Base-by-base conservation (phyloP, 2,329 filamentous ascomycete genomes). In the Aphanocladium album region DNA sequence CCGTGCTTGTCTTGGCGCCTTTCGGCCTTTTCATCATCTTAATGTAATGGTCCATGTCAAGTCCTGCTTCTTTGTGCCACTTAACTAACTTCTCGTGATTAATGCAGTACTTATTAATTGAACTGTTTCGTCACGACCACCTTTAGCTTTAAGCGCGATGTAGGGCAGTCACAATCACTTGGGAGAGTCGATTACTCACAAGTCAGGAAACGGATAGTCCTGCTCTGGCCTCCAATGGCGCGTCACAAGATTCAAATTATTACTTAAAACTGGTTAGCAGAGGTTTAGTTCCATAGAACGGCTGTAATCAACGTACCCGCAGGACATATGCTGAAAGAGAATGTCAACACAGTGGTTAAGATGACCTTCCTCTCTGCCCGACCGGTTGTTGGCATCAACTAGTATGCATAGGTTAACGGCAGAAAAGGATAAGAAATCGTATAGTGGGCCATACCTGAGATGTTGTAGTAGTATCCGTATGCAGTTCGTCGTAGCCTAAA, bases 31-130 rank as follows among this genome's bases (percentile, higher is more conserved):
- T 57, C 65, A 68, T 68, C 9, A 56, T 62, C 16, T 23, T 33
- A 17, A 63, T 41, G 51, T 67, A 67, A 50, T 64, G 64, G 5
- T 66, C 65, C 60, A 65, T 62, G 45, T 67, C 66, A 12, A 67
- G 46, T 11, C 64, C 63, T 16, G 62, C 63, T 5, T 66, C 62
- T 35, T 63, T 64, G 23, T 65, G 57, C 63, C 66, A 68, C 2
- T 53, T 33, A 1, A 58, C 63, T 9, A 68, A 41, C 43, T 65
- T 67, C 11, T 73, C 70, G 46, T 73, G 74, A 49, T 72, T 68
- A 9, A 73, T 62, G 35, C 73, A 75, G 61, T 73, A 70, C 54
- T 70, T 68, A 60, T 73, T 70, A 5, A 72, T 65, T 49, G 62
- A 70, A 65, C 74, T 74, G 35, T 54, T n/a, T 6, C 12, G 19